Evolutionary conservation across 139 green algal species (phyloP).

Genomic region (Coccomyxa sp.): DNA sequence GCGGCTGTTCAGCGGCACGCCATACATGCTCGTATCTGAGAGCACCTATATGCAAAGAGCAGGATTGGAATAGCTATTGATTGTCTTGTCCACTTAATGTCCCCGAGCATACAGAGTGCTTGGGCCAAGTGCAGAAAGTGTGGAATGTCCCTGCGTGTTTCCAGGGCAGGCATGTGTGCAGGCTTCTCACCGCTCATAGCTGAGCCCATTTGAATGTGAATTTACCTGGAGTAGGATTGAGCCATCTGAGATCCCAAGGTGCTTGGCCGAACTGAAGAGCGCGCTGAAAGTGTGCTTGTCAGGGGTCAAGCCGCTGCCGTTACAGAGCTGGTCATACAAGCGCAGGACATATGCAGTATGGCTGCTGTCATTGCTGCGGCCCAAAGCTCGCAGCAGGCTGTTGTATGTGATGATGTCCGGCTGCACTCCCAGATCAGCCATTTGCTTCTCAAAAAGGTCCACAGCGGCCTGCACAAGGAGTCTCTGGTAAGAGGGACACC

Average conservation of each 20-base stretch:
- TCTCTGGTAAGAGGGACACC: background rate
- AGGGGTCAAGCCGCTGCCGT: background rate
- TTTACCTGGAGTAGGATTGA: background rate
- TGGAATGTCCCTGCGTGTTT: background rate
- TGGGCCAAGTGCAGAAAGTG: background rate
- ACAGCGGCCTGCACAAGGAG: background rate
- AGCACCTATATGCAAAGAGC: slow-evolving; percentile 20
- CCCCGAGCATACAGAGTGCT: background rate
- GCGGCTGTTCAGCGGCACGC: slow-evolving; percentile 33
- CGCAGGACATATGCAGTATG: background rate
- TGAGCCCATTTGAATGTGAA: background rate
- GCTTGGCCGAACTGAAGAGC: slow-evolving; percentile 29
- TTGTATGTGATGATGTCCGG: background rate
- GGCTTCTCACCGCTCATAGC: no score
- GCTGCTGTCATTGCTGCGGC: background rate
- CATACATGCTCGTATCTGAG: slow-evolving; percentile 14
- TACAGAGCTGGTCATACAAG: background rate
- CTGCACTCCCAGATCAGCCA: background rate
- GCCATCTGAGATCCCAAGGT: slow-evolving; percentile 5
- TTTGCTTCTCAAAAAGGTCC: background rate
- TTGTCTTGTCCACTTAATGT: background rate
- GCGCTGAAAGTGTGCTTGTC: slow-evolving; percentile 30
- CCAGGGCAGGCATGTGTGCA: no score
- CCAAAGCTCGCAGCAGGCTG: background rate
- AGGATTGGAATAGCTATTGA: background rate